Percentiles rank a stretch among this genome's conserved stretches.
These are phyloP conservation scores for Podospora pseudopauciseta DNA, from an alignment of 495 filamentous ascomycete species.

Conservation along the genomic window DNA sequence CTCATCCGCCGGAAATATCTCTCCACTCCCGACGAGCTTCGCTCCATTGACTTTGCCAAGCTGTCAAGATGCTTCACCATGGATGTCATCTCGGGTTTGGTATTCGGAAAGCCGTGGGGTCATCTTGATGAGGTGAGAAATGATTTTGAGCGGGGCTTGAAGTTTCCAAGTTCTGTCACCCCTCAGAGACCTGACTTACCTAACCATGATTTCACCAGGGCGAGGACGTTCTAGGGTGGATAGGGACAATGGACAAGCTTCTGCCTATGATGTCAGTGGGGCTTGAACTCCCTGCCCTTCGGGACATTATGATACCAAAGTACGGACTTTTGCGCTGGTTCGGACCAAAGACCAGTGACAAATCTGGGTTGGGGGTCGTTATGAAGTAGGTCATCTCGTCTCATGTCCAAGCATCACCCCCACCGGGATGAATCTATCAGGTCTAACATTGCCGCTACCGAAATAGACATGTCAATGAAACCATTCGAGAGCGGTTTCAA, in stretches of 20 bases:
- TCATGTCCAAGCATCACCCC: neutral
- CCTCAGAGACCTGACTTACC: no score
- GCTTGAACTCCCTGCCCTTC: constrained; percentile 8
- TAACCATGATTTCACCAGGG: neutral
- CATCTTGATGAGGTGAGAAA: constrained; percentile 11
- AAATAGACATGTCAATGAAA: constrained; percentile 6
- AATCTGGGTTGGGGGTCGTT: constrained; percentile 8
- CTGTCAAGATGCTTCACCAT: constrained; percentile 41
- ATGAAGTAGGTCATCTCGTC: constrained; percentile 7
- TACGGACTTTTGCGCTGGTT: constrained; percentile 1
- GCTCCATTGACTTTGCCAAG: constrained; percentile 37
- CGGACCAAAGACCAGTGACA: constrained; percentile 11
- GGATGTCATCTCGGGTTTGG: constrained; percentile 44
- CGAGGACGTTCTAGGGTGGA: constrained; percentile 10
- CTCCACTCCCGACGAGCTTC: constrained; percentile 26
- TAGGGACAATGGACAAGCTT: neutral
- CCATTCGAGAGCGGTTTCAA: neutral
- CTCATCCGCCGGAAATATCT: constrained; percentile 40
- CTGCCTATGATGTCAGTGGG: neutral
- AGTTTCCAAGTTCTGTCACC: no score
- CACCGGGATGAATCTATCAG: neutral
- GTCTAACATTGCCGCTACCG: neutral
- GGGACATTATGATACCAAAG: constrained; percentile 7
- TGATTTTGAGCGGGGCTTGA: no score
- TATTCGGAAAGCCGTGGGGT: constrained; percentile 50